phyloP scores from a whole-genome alignment of 2,329 filamentous ascomycete genomes.

The Pseudodiploospora longispora region DNA sequence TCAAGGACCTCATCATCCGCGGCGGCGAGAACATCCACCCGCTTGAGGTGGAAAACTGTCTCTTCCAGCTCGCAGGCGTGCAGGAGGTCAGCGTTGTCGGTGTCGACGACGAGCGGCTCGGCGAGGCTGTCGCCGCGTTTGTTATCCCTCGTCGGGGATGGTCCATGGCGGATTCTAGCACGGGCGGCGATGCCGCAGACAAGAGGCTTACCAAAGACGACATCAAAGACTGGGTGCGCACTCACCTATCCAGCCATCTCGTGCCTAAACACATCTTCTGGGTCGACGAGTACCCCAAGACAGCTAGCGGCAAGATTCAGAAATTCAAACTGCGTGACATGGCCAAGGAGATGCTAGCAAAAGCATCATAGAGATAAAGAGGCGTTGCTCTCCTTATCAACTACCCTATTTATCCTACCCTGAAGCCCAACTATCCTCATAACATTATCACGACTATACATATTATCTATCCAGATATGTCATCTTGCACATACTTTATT shows the following conservation, averaged over 20 bases:
- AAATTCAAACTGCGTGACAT: constrained; percentile 77
- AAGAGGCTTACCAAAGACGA: constrained; percentile 44
- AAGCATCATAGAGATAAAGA: not conserved
- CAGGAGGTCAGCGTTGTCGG: constrained; percentile 77
- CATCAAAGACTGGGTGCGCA: constrained; percentile 64
- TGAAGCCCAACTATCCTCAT: too few relatives aligned
- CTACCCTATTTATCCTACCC: too few relatives aligned
- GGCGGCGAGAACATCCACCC: constrained; percentile 96
- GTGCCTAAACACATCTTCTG: constrained; percentile 89
- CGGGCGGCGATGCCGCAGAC: constrained; percentile 17
- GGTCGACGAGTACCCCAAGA: constrained; percentile 81
- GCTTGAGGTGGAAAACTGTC: constrained; percentile 81
- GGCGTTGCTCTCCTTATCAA: too few relatives aligned
- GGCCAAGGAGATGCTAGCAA: constrained; percentile 34
- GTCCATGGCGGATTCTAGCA: constrained; percentile 14
- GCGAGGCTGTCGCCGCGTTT: constrained; percentile 82
- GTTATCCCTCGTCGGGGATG: constrained; percentile 45
- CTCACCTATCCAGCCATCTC: constrained; percentile 63
- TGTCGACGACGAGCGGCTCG: constrained; percentile 71
- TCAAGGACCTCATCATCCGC: constrained; percentile 93
- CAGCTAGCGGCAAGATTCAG: constrained; percentile 92
- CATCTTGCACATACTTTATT: too few relatives aligned
- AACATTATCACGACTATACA: too few relatives aligned
- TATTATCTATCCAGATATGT: too few relatives aligned
- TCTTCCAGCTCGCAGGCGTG: constrained; percentile 64